Percentiles rank a stretch among this genome's conserved stretches.
Evolutionary conservation across 163 green algal genomes (phyloP).

Genomic region (Volvox carteri): DNA sequence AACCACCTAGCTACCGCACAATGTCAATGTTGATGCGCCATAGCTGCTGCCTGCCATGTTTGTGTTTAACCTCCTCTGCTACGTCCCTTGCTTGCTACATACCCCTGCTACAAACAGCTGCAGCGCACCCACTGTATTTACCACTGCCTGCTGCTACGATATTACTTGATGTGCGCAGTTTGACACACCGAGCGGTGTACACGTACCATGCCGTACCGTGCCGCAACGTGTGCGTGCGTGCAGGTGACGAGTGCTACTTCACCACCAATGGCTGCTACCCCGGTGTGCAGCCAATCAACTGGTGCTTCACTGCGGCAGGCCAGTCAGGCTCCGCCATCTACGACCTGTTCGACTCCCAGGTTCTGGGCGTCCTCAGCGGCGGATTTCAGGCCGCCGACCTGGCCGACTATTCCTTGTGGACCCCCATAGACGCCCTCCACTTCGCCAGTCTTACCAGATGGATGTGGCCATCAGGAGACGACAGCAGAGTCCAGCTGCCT

Average conservation of each 20-base stretch:
- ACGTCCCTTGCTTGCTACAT: too few species aligned
- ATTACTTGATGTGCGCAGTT: too few species aligned
- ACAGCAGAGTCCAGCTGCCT: not conserved
- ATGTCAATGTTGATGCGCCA: not conserved
- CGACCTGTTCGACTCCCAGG: slow-evolving; percentile 11
- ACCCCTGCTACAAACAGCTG: too few species aligned
- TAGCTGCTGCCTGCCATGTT: too few species aligned
- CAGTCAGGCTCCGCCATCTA: slow-evolving; percentile 25
- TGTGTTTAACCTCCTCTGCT: too few species aligned
- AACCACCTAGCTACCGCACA: not conserved
- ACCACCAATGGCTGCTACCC: slow-evolving; percentile 41
- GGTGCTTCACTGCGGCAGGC: slow-evolving; percentile 21
- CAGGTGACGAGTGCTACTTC: slow-evolving; percentile 48
- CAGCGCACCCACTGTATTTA: too few species aligned
- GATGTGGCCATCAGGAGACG: slow-evolving; percentile 20
- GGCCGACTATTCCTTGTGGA: slow-evolving; percentile 29
- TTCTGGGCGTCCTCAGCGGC: slow-evolving; percentile 25
- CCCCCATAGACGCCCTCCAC: slow-evolving; percentile 38
- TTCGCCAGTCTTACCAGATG: slow-evolving; percentile 24
- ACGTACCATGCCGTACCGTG: too few species aligned
- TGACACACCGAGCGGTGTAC: too few species aligned
- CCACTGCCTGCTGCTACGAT: too few species aligned
- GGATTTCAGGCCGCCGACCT: not conserved
- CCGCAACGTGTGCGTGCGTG: too few species aligned
- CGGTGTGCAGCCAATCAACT: slow-evolving; percentile 35